These are phyloP conservation scores for Pythium apleroticum DNA, from an alignment of 352 stramenopile species.

Conservation along the genomic window DNA sequence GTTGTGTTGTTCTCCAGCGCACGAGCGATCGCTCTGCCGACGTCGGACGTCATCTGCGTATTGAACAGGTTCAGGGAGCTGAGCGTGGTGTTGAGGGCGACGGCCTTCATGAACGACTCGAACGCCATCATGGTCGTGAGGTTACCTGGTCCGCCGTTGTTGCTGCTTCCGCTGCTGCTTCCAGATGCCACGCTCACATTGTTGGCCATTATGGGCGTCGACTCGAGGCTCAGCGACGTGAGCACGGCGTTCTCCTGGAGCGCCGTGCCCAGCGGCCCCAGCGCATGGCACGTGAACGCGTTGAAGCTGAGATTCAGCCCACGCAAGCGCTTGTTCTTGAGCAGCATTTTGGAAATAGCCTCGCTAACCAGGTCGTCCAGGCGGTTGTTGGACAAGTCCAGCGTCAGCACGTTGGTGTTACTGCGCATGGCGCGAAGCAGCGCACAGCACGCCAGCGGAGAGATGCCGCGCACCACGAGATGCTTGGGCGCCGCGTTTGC, in stretches of 20 bases:
- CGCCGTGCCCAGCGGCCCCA: constrained; percentile 38
- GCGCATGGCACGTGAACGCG: constrained; percentile 37
- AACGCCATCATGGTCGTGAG: constrained; percentile 26
- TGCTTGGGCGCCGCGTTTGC: constrained; percentile 46
- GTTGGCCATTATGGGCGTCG: constrained; percentile 46
- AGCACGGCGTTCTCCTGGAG: constrained; percentile 49
- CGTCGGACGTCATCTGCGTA: constrained; percentile 54
- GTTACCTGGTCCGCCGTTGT: neutral
- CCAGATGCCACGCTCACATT: constrained; percentile 6
- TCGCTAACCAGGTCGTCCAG: constrained; percentile 44
- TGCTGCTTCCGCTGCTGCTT: constrained; percentile 11
- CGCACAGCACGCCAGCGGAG: constrained; percentile 50
- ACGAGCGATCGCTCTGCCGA: constrained; percentile 40
- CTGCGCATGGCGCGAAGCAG: constrained; percentile 54
- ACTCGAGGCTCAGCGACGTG: constrained; percentile 56
- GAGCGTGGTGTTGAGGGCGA: constrained; percentile 43
- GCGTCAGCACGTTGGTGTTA: constrained; percentile 52
- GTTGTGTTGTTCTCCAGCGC: constrained; percentile 49
- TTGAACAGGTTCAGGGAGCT: constrained; percentile 59
- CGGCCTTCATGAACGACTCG: constrained; percentile 39
- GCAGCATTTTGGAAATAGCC: constrained; percentile 53
- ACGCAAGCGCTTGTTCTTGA: constrained; percentile 49
- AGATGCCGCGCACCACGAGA: constrained; percentile 50
- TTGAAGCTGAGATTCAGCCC: constrained; percentile 65
- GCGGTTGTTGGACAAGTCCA: constrained; percentile 65